Evolutionary conservation across 345 rosid genomes (phyloP).

Genomic region (Populus euphratica): DNA sequence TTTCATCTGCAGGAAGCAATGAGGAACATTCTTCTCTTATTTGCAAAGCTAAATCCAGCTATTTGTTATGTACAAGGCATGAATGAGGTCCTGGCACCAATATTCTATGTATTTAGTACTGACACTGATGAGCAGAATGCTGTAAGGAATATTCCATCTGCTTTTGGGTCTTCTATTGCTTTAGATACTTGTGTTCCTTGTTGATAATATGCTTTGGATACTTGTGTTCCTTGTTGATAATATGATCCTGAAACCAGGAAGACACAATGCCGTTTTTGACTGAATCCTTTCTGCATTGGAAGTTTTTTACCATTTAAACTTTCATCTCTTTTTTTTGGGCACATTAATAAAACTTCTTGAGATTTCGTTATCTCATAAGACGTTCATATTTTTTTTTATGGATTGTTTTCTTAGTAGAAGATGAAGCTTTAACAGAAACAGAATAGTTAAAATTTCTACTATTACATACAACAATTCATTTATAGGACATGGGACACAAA

Average conservation of each 20-base stretch:
- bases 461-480: neutral
- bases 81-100: conserved; percentile 78
- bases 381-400: neutral
- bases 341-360: neutral
- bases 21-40: conserved; percentile 63
- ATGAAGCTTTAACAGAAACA: neutral
- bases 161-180: conserved; percentile 3
- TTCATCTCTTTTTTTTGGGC: neutral
- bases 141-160: conserved; percentile 34
- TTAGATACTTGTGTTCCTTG: neutral
- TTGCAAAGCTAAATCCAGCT: conserved; percentile 70
- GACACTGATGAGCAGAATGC: conserved; percentile 52
- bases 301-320: neutral
- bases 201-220: neutral
- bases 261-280: neutral
- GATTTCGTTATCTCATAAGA: neutral
- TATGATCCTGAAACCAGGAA: neutral
- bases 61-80: conserved; percentile 77
- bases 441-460: neutral
- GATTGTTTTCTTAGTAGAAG: neutral
- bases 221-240: neutral
- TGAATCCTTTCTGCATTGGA: neutral
- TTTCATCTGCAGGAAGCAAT: conserved; percentile 49
- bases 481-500: neutral
- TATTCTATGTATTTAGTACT: conserved; percentile 55